A percentile compares a stretch with the other conserved stretches of the same genome.
These are phyloP conservation scores for Turritis glabra DNA, from an alignment of 345 rosid genomes.

Conservation along the genomic window DNA sequence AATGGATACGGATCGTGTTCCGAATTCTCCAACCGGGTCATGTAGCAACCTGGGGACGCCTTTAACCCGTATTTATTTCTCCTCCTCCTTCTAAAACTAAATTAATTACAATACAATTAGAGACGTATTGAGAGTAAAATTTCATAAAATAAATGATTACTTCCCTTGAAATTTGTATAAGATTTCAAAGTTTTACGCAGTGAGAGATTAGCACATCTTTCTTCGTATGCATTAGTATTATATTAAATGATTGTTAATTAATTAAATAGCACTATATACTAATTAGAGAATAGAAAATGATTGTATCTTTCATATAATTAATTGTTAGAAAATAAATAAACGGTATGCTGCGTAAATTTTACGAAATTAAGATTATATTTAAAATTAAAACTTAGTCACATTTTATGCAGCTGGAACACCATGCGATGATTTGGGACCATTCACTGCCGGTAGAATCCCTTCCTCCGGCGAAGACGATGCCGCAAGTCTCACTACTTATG, in stretches of 20 bases:
- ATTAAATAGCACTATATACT: too few species aligned
- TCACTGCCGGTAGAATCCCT: constrained; percentile 33
- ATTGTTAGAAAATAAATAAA: too few species aligned
- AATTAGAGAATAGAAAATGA: too few species aligned
- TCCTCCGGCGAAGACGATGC: constrained; percentile 52
- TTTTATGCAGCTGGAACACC: constrained; percentile 72
- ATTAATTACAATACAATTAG: not conserved
- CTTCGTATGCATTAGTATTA: too few species aligned
- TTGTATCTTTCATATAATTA: too few species aligned
- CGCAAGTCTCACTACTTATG: constrained; percentile 56
- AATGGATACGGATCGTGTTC: constrained; percentile 48
- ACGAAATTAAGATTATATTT: too few species aligned
- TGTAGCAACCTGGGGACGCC: constrained; percentile 59
- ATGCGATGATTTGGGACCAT: constrained; percentile 35
- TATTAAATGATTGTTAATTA: too few species aligned
- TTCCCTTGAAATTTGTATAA: too few species aligned
- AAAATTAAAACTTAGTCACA: not conserved
- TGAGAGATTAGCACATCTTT: too few species aligned
- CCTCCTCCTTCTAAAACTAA: not conserved
- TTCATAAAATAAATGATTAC: too few species aligned
- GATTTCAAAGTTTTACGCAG: too few species aligned
- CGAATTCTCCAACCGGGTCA: constrained; percentile 51
- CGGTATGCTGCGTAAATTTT: not conserved
- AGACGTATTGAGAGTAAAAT: not conserved
- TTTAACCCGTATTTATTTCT: constrained; percentile 47